phyloP scores from a whole-genome alignment of 2,329 filamentous ascomycete species.

The Clarireedia hainanense region DNA sequence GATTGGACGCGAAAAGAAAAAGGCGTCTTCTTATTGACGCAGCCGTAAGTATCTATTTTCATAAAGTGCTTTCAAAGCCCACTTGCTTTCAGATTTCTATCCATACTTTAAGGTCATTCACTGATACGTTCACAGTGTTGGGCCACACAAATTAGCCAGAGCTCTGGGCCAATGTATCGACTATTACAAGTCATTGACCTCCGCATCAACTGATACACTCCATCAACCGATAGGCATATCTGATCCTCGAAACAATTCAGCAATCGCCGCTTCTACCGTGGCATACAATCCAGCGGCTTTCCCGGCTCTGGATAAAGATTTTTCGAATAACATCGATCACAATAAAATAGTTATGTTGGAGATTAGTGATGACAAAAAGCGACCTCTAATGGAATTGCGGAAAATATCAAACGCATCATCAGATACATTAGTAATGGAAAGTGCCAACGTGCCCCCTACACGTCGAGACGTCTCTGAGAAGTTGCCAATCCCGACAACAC shows the following conservation, averaged over 20 bases:
- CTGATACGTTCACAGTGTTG: constrained; percentile 9
- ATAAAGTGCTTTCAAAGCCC: not conserved
- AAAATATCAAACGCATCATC: not conserved
- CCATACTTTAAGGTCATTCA: not conserved
- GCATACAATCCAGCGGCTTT: no score
- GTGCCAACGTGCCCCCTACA: not conserved
- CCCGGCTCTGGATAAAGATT: no score
- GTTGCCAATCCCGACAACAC: not conserved
- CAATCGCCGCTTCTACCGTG: no score
- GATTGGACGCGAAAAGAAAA: not conserved
- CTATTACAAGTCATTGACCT: not conserved
- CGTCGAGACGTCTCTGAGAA: no score
- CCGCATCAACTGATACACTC: not conserved
- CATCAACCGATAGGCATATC: not conserved
- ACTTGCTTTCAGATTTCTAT: not conserved
- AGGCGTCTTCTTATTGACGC: constrained; percentile 13
- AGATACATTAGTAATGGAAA: not conserved
- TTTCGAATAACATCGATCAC: not conserved
- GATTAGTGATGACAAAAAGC: not conserved
- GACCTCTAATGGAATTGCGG: not conserved
- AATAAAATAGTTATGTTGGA: not conserved
- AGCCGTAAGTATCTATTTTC: constrained; percentile 14
- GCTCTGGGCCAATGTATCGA: constrained; percentile 13
- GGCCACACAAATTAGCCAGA: constrained; percentile 18
- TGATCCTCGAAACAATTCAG: no score